Evolutionary conservation across 192 early-diverging fungal species (phyloP).

Genomic region (Coemansia sp.): DNA sequence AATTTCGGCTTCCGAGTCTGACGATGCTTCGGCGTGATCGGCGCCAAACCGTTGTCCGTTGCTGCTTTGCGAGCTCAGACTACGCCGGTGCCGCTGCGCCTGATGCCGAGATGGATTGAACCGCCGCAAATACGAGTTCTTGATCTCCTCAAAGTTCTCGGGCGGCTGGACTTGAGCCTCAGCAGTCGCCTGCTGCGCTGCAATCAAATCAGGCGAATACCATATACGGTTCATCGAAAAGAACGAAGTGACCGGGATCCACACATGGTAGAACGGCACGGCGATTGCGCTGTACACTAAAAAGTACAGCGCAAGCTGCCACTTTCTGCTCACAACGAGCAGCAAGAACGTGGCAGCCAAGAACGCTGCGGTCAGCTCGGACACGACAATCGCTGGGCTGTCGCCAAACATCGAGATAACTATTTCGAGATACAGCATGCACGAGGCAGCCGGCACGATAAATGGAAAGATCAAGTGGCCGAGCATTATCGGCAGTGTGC

Average conservation of each 20-base stretch:
- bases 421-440: slow-evolving; percentile 54
- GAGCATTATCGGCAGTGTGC: slow-evolving; percentile 34
- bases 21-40: slow-evolving; percentile 17
- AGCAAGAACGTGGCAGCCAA: slow-evolving; percentile 35
- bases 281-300: slow-evolving; percentile 46
- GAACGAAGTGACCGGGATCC: slow-evolving; percentile 50
- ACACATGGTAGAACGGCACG: slow-evolving; percentile 47
- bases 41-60: not conserved
- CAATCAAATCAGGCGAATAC: slow-evolving; percentile 37
- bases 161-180: slow-evolving; percentile 32
- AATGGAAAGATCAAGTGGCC: slow-evolving; percentile 42
- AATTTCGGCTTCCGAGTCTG: slow-evolving; percentile 41
- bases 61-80: slow-evolving; percentile 23
- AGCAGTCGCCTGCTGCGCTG: slow-evolving; percentile 23
- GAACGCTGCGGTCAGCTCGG: slow-evolving; percentile 48
- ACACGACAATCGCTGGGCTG: slow-evolving; percentile 50
- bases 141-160: slow-evolving; percentile 43
- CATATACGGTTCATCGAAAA: slow-evolving; percentile 54
- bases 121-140: slow-evolving; percentile 35
- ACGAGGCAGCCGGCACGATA: slow-evolving; percentile 38
- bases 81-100: slow-evolving; percentile 3
- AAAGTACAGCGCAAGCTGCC: slow-evolving; percentile 37
- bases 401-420: slow-evolving; percentile 51
- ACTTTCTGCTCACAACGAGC: slow-evolving; percentile 22
- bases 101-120: slow-evolving; percentile 11